Evolutionary conservation across 495 filamentous ascomycete species (phyloP).

Genomic region (Xylaria cubensis): DNA sequence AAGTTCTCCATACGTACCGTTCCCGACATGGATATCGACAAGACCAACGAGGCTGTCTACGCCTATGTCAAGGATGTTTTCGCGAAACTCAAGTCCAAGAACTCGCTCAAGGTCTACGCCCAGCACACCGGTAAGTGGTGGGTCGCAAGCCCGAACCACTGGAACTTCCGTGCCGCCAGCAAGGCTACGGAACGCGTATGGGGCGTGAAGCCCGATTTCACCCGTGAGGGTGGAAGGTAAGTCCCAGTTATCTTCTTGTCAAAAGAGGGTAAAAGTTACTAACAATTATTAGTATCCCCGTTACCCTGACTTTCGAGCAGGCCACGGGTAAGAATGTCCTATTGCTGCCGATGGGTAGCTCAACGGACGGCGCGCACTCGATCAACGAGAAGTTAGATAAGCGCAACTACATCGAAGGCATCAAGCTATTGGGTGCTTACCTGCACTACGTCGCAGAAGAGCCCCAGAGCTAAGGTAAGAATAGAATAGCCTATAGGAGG

Average conservation of each 20-base stretch:
- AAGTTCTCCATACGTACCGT: conserved; percentile 99
- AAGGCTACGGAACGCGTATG: conserved; percentile 95
- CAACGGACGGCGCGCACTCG: conserved; percentile 93
- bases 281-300: conserved; percentile 74
- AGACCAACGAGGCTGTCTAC: conserved; percentile 83
- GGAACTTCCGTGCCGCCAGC: conserved; percentile 93
- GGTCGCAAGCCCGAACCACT: conserved; percentile 95
- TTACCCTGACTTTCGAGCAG: conserved; percentile 96
- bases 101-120: conserved; percentile 78
- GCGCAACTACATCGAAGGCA: conserved; percentile 98
- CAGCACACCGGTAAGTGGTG: conserved; percentile 97
- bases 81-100: conserved; percentile 86
- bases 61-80: conserved; percentile 80
- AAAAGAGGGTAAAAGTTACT: not conserved
- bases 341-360: conserved; percentile 94
- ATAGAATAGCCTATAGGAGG: not conserved
- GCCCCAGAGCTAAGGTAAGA: conserved; percentile 54
- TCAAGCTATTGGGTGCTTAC: conserved; percentile 92
- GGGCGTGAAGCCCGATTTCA: conserved; percentile 91
- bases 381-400: conserved; percentile 98
- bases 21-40: conserved; percentile 92
- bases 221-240: conserved; percentile 89
- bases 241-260: conserved; percentile 31
- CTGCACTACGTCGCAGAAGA: conserved; percentile 97
- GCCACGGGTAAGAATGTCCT: conserved; percentile 98